These are phyloP conservation scores for Cylindrotheca fusiformis DNA, from an alignment of 108 stramenopile species.

Conservation along the genomic window DNA sequence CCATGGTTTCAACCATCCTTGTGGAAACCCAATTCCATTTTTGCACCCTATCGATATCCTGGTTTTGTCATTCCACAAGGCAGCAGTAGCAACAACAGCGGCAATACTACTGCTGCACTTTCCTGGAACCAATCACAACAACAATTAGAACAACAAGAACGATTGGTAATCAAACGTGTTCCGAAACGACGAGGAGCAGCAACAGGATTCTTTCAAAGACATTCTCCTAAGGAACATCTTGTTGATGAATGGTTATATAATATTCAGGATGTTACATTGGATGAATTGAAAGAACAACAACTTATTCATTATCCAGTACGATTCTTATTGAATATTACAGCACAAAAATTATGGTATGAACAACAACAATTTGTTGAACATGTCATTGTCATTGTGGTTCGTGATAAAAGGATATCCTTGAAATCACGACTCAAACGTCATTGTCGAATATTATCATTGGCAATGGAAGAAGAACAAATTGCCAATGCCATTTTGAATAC, in stretches of 20 bases:
- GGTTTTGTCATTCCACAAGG: no score
- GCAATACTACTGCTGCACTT: no score
- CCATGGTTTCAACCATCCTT: no score
- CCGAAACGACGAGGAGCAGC: no score
- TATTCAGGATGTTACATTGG: background rate
- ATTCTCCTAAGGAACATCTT: no score
- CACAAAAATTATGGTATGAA: background rate
- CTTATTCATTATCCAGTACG: background rate
- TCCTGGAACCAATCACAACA: no score
- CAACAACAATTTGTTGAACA: background rate
- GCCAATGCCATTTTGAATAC: background rate
- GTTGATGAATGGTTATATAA: background rate
- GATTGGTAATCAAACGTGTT: no score
- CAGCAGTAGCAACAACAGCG: no score
- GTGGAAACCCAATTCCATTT: no score
- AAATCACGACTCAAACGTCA: background rate
- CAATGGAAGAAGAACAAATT: background rate
- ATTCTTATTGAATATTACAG: background rate
- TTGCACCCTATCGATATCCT: no score
- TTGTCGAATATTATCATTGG: background rate
- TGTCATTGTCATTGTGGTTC: background rate
- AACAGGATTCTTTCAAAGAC: no score
- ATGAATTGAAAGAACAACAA: background rate
- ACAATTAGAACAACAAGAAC: no score
- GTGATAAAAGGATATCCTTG: background rate